Evolutionary conservation across 169 alveolate genomes (phyloP).

Genomic region (Plasmodium malariae): DNA sequence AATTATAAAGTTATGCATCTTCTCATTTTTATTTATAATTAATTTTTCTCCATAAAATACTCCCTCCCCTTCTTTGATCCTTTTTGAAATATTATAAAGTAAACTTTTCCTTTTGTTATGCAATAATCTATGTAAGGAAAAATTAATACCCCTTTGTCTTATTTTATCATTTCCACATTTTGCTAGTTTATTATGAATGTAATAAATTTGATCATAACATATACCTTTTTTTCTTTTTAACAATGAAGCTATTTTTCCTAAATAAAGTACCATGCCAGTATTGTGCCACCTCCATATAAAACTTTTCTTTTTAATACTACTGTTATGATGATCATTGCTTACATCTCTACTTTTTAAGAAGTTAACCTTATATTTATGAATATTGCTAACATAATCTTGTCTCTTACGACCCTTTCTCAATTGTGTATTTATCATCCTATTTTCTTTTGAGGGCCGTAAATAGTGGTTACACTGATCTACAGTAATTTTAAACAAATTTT

Average conservation of each 20-base stretch:
- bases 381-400: not conserved
- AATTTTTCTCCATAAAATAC: not conserved
- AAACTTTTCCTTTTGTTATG: not conserved
- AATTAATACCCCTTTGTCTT: not conserved
- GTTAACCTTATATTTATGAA: not conserved
- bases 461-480: slow-evolving; percentile 50
- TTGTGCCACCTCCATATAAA: slow-evolving; percentile 66
- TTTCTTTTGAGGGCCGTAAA: not conserved
- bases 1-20: not conserved
- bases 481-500: slow-evolving; percentile 28
- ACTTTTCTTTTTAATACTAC: not conserved
- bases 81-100: not conserved
- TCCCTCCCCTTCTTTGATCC: not conserved
- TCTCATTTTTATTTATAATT: slow-evolving; percentile 4
- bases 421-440: not conserved
- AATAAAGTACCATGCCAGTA: slow-evolving; percentile 58
- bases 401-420: not conserved
- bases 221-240: slow-evolving; percentile 28
- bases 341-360: not conserved
- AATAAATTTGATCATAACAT: slow-evolving; percentile 19
- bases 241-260: slow-evolving; percentile 40
- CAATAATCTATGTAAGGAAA: slow-evolving; percentile 17
- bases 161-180: not conserved
- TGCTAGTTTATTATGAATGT: slow-evolving; percentile 20
- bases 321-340: not conserved